These are phyloP conservation scores for Cynanchum wilfordii DNA, from an alignment of 257 asterid genomes.

Conservation along the genomic window DNA sequence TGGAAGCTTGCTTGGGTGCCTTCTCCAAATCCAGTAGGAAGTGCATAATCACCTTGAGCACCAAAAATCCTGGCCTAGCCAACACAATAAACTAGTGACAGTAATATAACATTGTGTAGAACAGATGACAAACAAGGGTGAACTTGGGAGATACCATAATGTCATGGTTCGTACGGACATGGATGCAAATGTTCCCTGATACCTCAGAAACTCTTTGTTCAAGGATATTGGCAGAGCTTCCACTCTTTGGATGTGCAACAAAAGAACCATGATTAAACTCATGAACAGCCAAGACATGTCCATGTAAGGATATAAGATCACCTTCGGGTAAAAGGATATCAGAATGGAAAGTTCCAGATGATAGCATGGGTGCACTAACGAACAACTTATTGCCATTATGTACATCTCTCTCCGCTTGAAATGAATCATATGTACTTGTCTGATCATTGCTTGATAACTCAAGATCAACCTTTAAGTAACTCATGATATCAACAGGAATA, in stretches of 20 bases:
- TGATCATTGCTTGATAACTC: conserved; percentile 20
- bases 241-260: conserved; percentile 31
- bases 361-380: conserved; percentile 24
- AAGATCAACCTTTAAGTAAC: conserved; percentile 36
- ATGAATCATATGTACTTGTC: conserved; percentile 23
- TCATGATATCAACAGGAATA: conserved; percentile 40
- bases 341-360: conserved; percentile 33
- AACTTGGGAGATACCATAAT: conserved; percentile 34
- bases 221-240: conserved; percentile 18
- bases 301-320: conserved; percentile 52
- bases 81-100: conserved; percentile 24
- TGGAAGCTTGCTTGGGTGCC: conserved; percentile 67
- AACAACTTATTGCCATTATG: conserved; percentile 13
- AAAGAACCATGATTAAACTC: conserved; percentile 29
- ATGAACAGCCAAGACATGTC: conserved; percentile 59
- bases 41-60: conserved; percentile 36
- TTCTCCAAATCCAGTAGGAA: conserved; percentile 62
- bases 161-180: conserved; percentile 42
- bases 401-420: conserved; percentile 25
- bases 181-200: conserved; percentile 51
- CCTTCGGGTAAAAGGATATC: conserved; percentile 62
- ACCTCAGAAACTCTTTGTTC: conserved; percentile 37
- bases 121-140: conserved; percentile 16
- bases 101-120: conserved; percentile 3
- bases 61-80: conserved; percentile 61